Base-by-base conservation (phyloP, 2,329 filamentous ascomycete genomes). In the Stagonosporopsis cucurbitacearum region DNA sequence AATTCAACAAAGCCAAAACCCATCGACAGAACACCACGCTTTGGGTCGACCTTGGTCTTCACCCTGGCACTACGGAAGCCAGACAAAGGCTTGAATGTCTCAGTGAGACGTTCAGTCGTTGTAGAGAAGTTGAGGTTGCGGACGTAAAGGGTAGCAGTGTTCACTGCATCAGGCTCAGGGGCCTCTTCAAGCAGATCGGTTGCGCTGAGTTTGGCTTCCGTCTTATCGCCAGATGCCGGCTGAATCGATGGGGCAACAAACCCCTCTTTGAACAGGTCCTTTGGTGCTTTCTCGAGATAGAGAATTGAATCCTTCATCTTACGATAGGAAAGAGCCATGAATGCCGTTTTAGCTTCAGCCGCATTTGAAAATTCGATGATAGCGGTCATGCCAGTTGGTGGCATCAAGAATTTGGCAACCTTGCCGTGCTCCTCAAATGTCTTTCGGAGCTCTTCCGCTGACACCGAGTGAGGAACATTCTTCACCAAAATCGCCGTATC, bases 1-100 rank as follows among this genome's bases (percentile, higher is more conserved):
- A 98, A 99, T 68, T 96, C 92, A 57, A 92, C 86, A 75, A 99
- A 99, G 40, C 93, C 95, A 48, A 70, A 99, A 33, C 95, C 95
- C 93, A 98, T 97, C 73, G 93, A 97, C 50, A 99, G 85, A 4
- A 89, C 84, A 75, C 96, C 89, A 70, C 89, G 90, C 80, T 96
- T 97, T n/a, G 92, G 86, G 72, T 99, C 92, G 35, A 87, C 85
- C 79, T 96, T 96, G 22, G 92, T 97, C 80, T 97, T 97, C 63
- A 99, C 92, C 62, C 87, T 86, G 25, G 92, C 94, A 54, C 90
- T 92, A 61, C 95, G 81, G 77, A 98, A 98, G 49, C 95, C 95
- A 66, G 92, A 89, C 50, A 98, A 81, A 50, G 90, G 83, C 60
- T 85, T 83, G 79, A 98, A 98, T 22, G 87, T 84, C 68, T 93